Base-by-base conservation (phyloP, 257 asterid genomes). In the Scutellaria barbata region DNA sequence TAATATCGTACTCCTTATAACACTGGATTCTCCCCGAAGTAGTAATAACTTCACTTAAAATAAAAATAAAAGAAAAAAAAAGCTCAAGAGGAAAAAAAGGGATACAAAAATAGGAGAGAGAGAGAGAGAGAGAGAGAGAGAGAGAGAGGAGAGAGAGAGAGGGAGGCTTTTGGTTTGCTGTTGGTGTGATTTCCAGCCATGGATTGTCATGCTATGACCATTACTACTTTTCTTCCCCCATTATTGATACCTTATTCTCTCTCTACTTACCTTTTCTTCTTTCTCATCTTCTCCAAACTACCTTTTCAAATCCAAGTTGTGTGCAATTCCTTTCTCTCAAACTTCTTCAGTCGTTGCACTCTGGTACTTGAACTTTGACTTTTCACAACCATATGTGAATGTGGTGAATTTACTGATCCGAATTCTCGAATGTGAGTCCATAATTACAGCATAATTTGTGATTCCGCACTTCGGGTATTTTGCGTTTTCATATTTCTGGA, bases 131-230 rank as follows among this genome's bases (percentile, higher is more conserved):
- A 68, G 67, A 14, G 50, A 48, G 66, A 73, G 60, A 74, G 67
- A 46, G 43, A 37, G 66, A 30, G 50, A 37, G 66, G 65, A n/a
- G n/a, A n/a, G 66, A 73, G 60, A 74, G 67, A 46, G 43, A 37
- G 66, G 18, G 50, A 37, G 66, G 65, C 53, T 71, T 69, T 72
- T 72, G 74, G 84, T 73, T 73, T 61, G 50, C 72, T 84, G 82
- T 75, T 68, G 54, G 79, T 65, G 76, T 70, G 78, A 76, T 76
- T 82, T 81, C 86, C 91, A 78, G 86, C 90, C 71, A 88, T 79
- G 90, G 84, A 80, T 63, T 82, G 81, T 81, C 87, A 85, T 86
- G 85, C 88, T 78, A 78, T 75, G 75, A 71, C 83, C 78, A 80
- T 76, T 71, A 66, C 69, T 59, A 75, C 84, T 79, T 85, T 80